These are phyloP conservation scores for Fraxinus cuspidata DNA, from an alignment of 257 asterid species.

Conservation along the genomic window DNA sequence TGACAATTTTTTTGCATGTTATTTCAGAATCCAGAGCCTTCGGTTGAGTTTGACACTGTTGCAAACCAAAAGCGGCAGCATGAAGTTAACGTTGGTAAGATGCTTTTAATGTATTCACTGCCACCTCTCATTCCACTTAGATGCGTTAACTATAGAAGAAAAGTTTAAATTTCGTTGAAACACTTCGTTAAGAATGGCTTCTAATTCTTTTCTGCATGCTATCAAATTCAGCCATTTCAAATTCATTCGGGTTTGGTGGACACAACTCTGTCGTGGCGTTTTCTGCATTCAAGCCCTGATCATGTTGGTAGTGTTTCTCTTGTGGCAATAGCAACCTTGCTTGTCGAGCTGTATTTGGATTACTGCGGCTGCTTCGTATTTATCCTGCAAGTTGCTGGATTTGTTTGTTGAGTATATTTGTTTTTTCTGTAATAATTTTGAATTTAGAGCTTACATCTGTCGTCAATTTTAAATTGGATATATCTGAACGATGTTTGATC, in stretches of 20 bases:
- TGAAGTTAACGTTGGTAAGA: constrained; percentile 85
- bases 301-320: not conserved
- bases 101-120: not conserved
- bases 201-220: not conserved
- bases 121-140: not conserved
- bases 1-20: not conserved
- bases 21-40: constrained; percentile 82
- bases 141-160: not conserved
- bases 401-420: not conserved
- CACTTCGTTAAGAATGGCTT: not conserved
- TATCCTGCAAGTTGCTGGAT: not conserved
- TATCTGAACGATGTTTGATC: not conserved
- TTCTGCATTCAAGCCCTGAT: not conserved
- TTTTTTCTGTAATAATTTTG: too few relatives aligned
- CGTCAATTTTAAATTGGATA: not conserved
- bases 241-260: not conserved
- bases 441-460: not conserved
- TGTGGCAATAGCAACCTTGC: not conserved
- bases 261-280: not conserved
- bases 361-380: not conserved
- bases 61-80: constrained; percentile 84
- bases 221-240: not conserved
- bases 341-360: not conserved
- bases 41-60: constrained; percentile 82
- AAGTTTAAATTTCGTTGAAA: not conserved